Base-by-base conservation (phyloP, 2,329 filamentous ascomycete genomes). In the Coniochaeta ligniaria region DNA sequence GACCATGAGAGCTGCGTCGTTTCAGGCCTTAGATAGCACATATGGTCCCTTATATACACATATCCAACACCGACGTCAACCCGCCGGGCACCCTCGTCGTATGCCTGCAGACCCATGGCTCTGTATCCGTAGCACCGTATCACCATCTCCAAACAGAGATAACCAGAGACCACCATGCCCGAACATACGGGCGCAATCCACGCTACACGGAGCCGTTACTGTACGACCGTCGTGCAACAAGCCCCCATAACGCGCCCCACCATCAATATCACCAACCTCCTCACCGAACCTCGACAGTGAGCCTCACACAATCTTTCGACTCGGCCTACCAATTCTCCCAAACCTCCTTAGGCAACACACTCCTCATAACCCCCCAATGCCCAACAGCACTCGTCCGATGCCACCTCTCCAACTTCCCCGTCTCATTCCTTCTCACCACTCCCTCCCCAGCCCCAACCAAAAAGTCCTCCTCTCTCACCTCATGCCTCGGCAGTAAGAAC, bases 311-410 rank as follows among this genome's bases (percentile, higher is more conserved):
- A n/a, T n/a, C n/a, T n/a, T n/a, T n/a, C n/a, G n/a, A n/a, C n/a
- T n/a, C n/a, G n/a, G n/a, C 24, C 47, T 74, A 96, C 91, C 92
- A 98, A 68, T 85, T 83, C 76, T 96, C 89, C 95, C 95, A 99
- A 28, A 98, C 84, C 14, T 77, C 76, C 60, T 79, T 79, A 1
- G 93, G 92, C 63, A 98, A 66, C 2, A 97, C 92, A 0, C 78
- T 84, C 69, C 95, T 85, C 92, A 99, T 99, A 55, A 99, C 88
- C 50, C 77, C 78, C 95, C 95, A 99, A 76, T 99, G 95, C 11
- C 90, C 90, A 59, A 90, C 71, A 0, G 93, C 93, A 68, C 90
- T 91, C 69, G 84, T 79, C 68, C 86, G 81, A 71, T 96, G 92
- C 79, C 85, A 91, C 71, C 83, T 81, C 60, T 82, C 82, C 68